Evolutionary conservation across 2,329 filamentous ascomycete genomes (phyloP), one percentile per base, ranked within the genome.

Genomic region (Colletotrichum cuscutae): DNA sequence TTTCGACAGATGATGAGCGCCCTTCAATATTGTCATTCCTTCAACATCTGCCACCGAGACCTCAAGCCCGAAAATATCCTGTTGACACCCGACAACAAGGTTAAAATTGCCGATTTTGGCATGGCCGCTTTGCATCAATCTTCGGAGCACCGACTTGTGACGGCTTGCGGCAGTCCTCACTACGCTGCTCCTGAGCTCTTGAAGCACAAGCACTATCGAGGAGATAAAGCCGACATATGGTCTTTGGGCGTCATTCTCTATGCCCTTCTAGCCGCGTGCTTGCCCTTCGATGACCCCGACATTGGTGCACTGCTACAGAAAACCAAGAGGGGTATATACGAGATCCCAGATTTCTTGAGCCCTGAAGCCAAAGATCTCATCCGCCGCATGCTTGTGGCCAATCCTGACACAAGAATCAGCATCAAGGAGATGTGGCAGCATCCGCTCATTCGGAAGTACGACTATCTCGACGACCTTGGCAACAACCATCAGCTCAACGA

Each of bases 61-160:
- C 87, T 99, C 65, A 99, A 99, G 83, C 97, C 95, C 0, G 97
- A 99, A 83, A 99, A 99, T 78, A 98, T 99, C 58, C 87, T 99
- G 22, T 88, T 99, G 63, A 95, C 95, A 70, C 86, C 86, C 3
- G 86, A 92, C 59, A 89, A 92, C 65, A 91, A 94, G 71, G 91
- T 98, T 81, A 99, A 98, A 83, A 92, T 99, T 77, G 96, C 96
- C 64, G 97, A 99, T 81, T 99, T 99, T 81, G 96, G 97, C 54
- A 98, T 99, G 95, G 97, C 97, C 57, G 96, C 96, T 4, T 87
- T 98, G 54, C 90, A 92, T 75, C 96, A 98, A 81, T 94, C 94
- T 4, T 89, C 90, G 28, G 92, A 91, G 9, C 92, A 95, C 76
- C 92, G 92, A 79, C 89, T 99, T 32, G 93, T 90, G 69, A 98